These are phyloP conservation scores for Karstenula rhodostoma DNA, from an alignment of 2,329 filamentous ascomycete species.

Conservation along the genomic window DNA sequence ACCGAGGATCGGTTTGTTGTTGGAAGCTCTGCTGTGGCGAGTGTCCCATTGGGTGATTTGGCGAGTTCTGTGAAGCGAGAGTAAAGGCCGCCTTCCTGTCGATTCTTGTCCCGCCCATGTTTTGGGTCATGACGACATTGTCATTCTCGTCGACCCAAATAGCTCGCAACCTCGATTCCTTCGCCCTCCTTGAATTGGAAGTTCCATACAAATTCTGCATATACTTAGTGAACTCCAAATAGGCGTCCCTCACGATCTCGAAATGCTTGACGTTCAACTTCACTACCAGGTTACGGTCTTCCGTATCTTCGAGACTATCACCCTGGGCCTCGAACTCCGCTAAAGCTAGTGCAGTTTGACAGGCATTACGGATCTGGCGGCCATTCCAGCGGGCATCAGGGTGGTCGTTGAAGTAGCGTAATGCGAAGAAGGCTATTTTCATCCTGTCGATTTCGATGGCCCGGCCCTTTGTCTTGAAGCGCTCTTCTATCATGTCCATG, in stretches of 20 bases:
- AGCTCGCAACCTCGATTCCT: conserved; percentile 9
- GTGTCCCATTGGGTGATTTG: not conserved
- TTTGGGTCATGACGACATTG: not conserved
- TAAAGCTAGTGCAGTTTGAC: conserved; percentile 30
- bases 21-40: conserved; percentile 12
- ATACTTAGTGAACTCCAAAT: conserved; percentile 17
- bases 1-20: not conserved
- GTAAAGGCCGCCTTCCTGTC: conserved; percentile 8
- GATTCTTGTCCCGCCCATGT: conserved; percentile 2
- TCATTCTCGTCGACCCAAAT: conserved; percentile 4
- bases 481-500: conserved; percentile 53
- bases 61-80: not conserved
- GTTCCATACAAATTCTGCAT: conserved; percentile 10
- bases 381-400: conserved; percentile 25
- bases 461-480: conserved; percentile 58
- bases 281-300: conserved; percentile 4
- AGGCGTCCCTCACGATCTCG: conserved; percentile 6
- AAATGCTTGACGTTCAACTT: conserved; percentile 12
- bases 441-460: conserved; percentile 56
- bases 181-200: not conserved
- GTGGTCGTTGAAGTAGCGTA: conserved; percentile 16
- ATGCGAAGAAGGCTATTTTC: conserved; percentile 17
- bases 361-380: conserved; percentile 30
- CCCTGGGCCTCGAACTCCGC: conserved; percentile 21
- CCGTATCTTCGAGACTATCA: conserved; percentile 7